phyloP scores from a whole-genome alignment of 2,329 filamentous ascomycete species.

The Exutisphaerella laricina region DNA sequence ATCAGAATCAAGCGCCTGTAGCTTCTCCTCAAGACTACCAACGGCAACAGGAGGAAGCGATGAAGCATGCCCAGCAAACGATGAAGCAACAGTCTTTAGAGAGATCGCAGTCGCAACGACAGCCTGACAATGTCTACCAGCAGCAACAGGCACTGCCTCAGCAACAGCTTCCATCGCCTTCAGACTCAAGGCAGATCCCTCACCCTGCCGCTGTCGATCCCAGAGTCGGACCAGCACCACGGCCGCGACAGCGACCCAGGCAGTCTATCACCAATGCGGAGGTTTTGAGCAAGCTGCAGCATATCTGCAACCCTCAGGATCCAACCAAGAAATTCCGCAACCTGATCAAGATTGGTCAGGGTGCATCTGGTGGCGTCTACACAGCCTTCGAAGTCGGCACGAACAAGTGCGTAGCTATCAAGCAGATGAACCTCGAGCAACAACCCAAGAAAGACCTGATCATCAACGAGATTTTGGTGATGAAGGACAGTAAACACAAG shows the following conservation, averaged over 20 bases:
- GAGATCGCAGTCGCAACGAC: slow-evolving; percentile 60
- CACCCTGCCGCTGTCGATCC: slow-evolving; percentile 41
- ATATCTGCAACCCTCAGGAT: slow-evolving; percentile 86
- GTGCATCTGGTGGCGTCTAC: slow-evolving; percentile 91
- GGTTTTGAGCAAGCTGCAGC: slow-evolving; percentile 73
- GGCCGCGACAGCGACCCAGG: slow-evolving; percentile 70
- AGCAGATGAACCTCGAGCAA: slow-evolving; percentile 98
- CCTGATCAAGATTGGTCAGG: slow-evolving; percentile 93
- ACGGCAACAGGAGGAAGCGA: slow-evolving; percentile 80
- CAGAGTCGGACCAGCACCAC: slow-evolving; percentile 51
- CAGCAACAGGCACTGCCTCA: slow-evolving; percentile 47
- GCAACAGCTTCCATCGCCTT: slow-evolving; percentile 37
- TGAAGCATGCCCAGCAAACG: slow-evolving; percentile 72
- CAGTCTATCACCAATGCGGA: slow-evolving; percentile 68
- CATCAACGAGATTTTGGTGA: slow-evolving; percentile 98
- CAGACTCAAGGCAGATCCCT: slow-evolving; percentile 19
- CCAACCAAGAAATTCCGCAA: slow-evolving; percentile 81
- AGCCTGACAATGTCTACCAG: slow-evolving; percentile 38
- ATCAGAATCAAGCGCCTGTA: slow-evolving; percentile 45
- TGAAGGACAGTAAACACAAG: slow-evolving; percentile 97
- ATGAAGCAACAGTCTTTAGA: slow-evolving; percentile 62
- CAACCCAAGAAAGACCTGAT: slow-evolving; percentile 99
- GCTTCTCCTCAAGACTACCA: slow-evolving; percentile 44
- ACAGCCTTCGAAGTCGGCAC: slow-evolving; percentile 80
- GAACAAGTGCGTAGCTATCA: slow-evolving; percentile 91